Conservation (phyloP, 2,329 filamentous ascomycete species). For the Drechslerella stenobrocha region DNA sequence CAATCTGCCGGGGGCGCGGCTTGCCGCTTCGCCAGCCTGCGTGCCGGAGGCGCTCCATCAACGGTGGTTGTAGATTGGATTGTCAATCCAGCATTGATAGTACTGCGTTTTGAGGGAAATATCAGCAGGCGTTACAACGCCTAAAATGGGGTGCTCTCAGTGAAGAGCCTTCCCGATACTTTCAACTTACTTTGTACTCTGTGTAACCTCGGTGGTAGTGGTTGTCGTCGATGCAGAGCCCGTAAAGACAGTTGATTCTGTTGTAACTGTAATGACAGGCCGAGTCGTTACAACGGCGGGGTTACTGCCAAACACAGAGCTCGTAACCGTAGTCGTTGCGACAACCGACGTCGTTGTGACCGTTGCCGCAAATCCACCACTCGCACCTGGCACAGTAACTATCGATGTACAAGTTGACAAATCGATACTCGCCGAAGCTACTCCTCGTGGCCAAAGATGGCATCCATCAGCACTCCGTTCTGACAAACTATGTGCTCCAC, state of each 20-base stretch:
- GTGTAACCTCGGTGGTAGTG: neutral
- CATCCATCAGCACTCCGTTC: too few relatives aligned
- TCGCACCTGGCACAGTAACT: too few relatives aligned
- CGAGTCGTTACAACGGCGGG: neutral
- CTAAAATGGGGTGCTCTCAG: too few relatives aligned
- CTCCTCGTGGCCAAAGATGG: too few relatives aligned
- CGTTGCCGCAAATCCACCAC: too few relatives aligned
- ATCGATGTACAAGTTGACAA: too few relatives aligned
- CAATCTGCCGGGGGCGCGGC: neutral
- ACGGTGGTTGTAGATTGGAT: neutral
- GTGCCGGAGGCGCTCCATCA: neutral
- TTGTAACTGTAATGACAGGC: neutral
- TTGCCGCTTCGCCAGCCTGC: neutral
- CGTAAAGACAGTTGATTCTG: neutral
- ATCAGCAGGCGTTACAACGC: too few relatives aligned
- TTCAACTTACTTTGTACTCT: neutral
- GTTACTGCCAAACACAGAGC: neutral
- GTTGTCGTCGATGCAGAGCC: neutral
- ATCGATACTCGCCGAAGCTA: too few relatives aligned
- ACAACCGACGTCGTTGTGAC: too few relatives aligned
- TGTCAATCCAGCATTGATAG: neutral
- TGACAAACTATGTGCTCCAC: too few relatives aligned
- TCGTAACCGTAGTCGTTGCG: neutral
- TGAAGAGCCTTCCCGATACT: neutral
- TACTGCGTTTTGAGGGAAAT: too few relatives aligned